Conservation (phyloP, 345 rosid genomes). For the Erodium maritimum region DNA sequence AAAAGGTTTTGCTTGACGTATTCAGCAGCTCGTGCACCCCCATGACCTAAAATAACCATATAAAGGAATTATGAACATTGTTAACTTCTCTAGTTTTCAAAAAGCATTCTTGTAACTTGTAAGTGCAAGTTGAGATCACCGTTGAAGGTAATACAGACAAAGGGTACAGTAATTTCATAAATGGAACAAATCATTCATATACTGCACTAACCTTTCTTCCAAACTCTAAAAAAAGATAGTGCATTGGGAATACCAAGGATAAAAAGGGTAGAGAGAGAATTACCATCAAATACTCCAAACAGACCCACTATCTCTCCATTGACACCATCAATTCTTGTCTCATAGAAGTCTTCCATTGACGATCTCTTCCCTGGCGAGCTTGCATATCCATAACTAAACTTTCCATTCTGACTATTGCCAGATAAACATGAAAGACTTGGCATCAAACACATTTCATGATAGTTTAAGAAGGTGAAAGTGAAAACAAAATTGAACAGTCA, state of each 20-base stretch:
- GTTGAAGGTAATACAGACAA: not conserved
- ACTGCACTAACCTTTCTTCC: not conserved
- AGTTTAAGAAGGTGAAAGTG: not conserved
- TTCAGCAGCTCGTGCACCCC: constrained; percentile 99
- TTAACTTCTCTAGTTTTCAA: no score
- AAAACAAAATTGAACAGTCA: not conserved
- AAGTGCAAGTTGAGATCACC: not conserved
- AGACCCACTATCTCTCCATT: constrained; percentile 91
- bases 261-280: constrained; percentile 16
- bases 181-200: not conserved
- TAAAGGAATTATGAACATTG: constrained; percentile 5
- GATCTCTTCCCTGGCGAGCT: constrained; percentile 94
- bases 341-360: constrained; percentile 98
- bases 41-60: constrained; percentile 67
- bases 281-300: constrained; percentile 99
- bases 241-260: not conserved
- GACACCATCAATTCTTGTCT: constrained; percentile 86
- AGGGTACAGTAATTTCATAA: no score
- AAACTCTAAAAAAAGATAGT: not conserved
- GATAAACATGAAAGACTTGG: constrained; percentile 7
- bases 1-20: constrained; percentile 89
- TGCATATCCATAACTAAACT: constrained; percentile 97
- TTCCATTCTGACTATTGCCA: constrained; percentile 70
- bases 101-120: not conserved
- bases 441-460: constrained; percentile 5